These are phyloP conservation scores for Russula virescens DNA, from an alignment of 768 basidiomycete species.

Conservation along the genomic window DNA sequence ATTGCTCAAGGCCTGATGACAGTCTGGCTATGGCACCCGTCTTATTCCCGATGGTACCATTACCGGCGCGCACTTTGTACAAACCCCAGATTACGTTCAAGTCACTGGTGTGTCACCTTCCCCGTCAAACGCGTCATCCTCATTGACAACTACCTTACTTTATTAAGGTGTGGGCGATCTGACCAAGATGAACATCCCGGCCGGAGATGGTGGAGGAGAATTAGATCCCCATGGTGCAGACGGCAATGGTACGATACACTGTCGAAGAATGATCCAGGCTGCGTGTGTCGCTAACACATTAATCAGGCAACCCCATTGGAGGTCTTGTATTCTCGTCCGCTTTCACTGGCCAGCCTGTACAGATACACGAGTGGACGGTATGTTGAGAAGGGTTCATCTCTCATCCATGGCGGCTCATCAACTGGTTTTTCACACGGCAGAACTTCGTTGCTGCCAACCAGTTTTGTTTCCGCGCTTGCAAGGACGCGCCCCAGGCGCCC, in stretches of 20 bases:
- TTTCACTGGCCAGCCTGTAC: constrained; percentile 46
- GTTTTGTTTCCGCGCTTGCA: constrained; percentile 74
- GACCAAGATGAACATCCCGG: constrained; percentile 57
- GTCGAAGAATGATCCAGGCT: neutral
- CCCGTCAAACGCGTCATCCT: neutral
- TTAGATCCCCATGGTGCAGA: constrained; percentile 66
- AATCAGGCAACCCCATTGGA: constrained; percentile 51
- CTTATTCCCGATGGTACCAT: constrained; percentile 71
- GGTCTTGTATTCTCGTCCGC: constrained; percentile 68
- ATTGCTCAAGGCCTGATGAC: neutral
- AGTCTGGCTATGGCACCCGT: constrained; percentile 57
- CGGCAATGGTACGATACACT: constrained; percentile 39
- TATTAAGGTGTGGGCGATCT: constrained; percentile 54
- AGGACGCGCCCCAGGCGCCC: constrained; percentile 44
- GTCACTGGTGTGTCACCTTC: constrained; percentile 13
- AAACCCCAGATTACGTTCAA: constrained; percentile 68
- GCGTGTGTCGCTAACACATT: neutral
- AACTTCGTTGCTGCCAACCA: constrained; percentile 54
- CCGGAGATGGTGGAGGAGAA: constrained; percentile 56
- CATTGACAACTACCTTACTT: neutral
- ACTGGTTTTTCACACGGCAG: constrained; percentile 30
- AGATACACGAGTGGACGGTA: constrained; percentile 73
- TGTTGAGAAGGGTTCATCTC: constrained; percentile 22
- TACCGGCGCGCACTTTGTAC: constrained; percentile 58
- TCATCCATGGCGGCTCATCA: neutral